Evolutionary conservation across 345 rosid genomes (phyloP).

Genomic region (Melaleuca quinquenervia): DNA sequence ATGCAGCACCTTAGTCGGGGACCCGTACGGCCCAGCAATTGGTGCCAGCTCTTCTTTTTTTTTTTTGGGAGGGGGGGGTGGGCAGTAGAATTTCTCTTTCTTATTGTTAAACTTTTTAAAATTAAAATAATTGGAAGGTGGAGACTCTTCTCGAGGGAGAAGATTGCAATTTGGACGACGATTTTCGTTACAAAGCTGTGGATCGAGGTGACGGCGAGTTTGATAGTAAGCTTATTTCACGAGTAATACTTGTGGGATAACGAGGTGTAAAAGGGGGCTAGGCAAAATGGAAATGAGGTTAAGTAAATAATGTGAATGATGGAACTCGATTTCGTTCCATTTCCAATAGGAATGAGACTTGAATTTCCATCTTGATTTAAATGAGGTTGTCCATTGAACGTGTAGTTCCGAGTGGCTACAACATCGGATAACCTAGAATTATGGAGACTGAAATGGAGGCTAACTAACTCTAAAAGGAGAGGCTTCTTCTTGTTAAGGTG

Average conservation of each 20-base stretch:
- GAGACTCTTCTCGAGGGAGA: not conserved
- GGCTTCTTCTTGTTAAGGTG: not conserved
- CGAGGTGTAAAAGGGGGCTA: not conserved
- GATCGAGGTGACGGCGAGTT: not conserved
- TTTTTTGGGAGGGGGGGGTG: not conserved
- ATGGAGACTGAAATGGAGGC: too few relatives aligned
- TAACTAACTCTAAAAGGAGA: not conserved
- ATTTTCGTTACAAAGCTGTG: not conserved
- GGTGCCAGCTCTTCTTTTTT: not conserved
- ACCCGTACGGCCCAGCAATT: not conserved
- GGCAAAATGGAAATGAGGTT: too few relatives aligned
- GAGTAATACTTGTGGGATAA: not conserved
- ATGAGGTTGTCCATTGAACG: too few relatives aligned
- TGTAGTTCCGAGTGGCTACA: too few relatives aligned
- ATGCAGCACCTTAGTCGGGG: too few relatives aligned
- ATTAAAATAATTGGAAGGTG: not conserved
- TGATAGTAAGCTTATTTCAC: not conserved
- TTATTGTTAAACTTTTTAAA: not conserved
- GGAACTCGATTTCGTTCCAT: too few relatives aligned
- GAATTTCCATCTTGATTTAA: too few relatives aligned
- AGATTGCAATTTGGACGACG: not conserved
- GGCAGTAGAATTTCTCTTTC: not conserved
- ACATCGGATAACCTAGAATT: too few relatives aligned
- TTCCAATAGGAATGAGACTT: too few relatives aligned
- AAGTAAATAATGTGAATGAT: too few relatives aligned